These are phyloP conservation scores for Calvatia gigantea DNA, from an alignment of 768 basidiomycete genomes.

Conservation along the genomic window DNA sequence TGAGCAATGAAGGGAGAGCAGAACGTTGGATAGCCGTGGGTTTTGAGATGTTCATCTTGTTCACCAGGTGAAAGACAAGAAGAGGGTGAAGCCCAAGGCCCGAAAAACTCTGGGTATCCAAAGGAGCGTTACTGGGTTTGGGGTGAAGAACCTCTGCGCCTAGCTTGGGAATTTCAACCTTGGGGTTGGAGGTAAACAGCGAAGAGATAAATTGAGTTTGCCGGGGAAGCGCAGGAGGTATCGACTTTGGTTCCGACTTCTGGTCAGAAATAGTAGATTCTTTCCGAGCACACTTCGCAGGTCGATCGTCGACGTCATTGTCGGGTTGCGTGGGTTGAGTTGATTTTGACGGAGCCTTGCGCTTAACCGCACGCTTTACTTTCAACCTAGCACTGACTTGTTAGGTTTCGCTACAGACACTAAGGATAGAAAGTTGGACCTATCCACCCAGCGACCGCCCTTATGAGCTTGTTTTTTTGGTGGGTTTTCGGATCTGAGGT, in stretches of 20 bases:
- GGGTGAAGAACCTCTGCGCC: slow-evolving; percentile 20
- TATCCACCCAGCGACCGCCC: slow-evolving; percentile 74
- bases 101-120: slow-evolving; percentile 75
- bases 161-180: slow-evolving; percentile 42
- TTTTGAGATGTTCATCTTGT: slow-evolving; percentile 77
- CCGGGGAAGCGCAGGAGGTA: slow-evolving; percentile 22
- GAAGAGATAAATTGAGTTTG: slow-evolving; percentile 79
- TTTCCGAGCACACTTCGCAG: slow-evolving; percentile 45
- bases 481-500: slow-evolving; percentile 29
- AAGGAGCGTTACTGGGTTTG: slow-evolving; percentile 80
- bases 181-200: slow-evolving; percentile 82
- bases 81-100: slow-evolving; percentile 84
- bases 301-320: slow-evolving; percentile 30
- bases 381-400: slow-evolving; percentile 50
- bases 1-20: slow-evolving; percentile 53
- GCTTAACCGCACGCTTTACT: slow-evolving; percentile 66
- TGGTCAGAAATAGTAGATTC: slow-evolving; percentile 11
- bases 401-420: slow-evolving; percentile 11
- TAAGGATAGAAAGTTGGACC: slow-evolving; percentile 35
- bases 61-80: slow-evolving; percentile 69
- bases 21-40: slow-evolving; percentile 91
- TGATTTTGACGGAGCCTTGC: slow-evolving; percentile 38
- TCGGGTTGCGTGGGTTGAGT: not conserved
- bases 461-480: slow-evolving; percentile 38
- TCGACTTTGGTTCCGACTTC: slow-evolving; percentile 12